Conservation (phyloP, 805 yeast species). For the Ogataea corticis region DNA sequence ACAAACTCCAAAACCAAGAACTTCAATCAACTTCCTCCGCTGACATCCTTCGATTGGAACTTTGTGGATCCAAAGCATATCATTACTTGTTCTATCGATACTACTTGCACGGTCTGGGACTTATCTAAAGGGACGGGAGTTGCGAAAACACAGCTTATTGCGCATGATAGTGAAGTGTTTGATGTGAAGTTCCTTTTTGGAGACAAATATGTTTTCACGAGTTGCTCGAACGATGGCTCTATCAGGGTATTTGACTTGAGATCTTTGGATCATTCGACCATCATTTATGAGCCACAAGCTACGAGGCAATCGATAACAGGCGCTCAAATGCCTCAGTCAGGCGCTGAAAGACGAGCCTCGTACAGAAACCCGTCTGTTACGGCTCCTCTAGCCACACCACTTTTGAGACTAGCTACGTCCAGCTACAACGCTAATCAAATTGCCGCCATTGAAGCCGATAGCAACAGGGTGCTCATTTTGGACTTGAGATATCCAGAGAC, state of each 20-base stretch:
- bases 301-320: slow-evolving; percentile 11
- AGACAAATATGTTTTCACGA: slow-evolving; percentile 76
- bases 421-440: slow-evolving; percentile 78
- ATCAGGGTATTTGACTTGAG: slow-evolving; percentile 90
- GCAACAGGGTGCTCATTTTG: slow-evolving; percentile 63
- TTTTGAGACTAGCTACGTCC: slow-evolving; percentile 75
- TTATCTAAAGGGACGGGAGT: slow-evolving; percentile 55
- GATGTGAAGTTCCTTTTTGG: slow-evolving; percentile 85
- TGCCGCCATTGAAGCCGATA: slow-evolving; percentile 77
- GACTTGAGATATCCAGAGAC: slow-evolving; percentile 88
- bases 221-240: slow-evolving; percentile 95
- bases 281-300: slow-evolving; percentile 77
- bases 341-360: background rate
- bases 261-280: slow-evolving; percentile 88
- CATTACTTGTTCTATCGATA: slow-evolving; percentile 87
- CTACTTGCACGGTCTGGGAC: slow-evolving; percentile 98
- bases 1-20: slow-evolving; percentile 45
- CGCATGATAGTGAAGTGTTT: slow-evolving; percentile 93
- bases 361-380: slow-evolving; percentile 2
- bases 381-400: slow-evolving; percentile 48
- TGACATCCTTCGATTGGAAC: slow-evolving; percentile 95
- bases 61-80: slow-evolving; percentile 63
- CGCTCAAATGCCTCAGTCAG: background rate
- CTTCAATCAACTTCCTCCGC: slow-evolving; percentile 70
- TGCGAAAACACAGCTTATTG: slow-evolving; percentile 91